Conservation (phyloP, 371 early-diverging fungal species). For the Mortierella sp. region DNA sequence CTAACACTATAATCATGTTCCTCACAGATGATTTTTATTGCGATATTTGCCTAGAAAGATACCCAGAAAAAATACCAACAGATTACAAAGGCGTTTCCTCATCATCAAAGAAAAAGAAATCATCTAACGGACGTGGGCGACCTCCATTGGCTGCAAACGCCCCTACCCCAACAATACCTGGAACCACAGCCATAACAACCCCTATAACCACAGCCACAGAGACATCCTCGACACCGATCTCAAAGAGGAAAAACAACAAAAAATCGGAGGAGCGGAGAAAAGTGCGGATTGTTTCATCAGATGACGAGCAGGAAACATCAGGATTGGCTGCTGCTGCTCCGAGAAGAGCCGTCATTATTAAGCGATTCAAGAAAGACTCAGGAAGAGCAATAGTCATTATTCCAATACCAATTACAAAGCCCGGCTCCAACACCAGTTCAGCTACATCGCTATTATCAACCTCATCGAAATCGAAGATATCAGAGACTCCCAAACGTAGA, state of each 20-base stretch:
- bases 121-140: slow-evolving; percentile 14
- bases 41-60: slow-evolving; percentile 31
- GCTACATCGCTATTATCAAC: neutral
- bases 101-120: slow-evolving; percentile 28
- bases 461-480: neutral
- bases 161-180: slow-evolving; percentile 2
- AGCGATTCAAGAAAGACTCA: slow-evolving; percentile 20
- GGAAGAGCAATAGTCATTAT: slow-evolving; percentile 45
- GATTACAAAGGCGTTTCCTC: slow-evolving; percentile 34
- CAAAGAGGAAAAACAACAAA: slow-evolving; percentile 26
- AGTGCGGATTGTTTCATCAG: slow-evolving; percentile 6
- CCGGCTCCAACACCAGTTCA: neutral
- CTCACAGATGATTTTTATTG: slow-evolving; percentile 48
- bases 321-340: neutral
- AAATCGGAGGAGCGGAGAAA: slow-evolving; percentile 26
- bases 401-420: slow-evolving; percentile 30
- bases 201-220: slow-evolving; percentile 1
- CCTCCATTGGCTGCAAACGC: neutral
- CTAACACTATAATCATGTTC: neutral
- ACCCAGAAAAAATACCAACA: slow-evolving; percentile 44
- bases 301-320: slow-evolving; percentile 6
- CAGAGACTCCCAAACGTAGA: slow-evolving; percentile 17
- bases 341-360: slow-evolving; percentile 21
- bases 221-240: neutral
- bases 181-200: no score